Evolutionary conservation across 2,329 filamentous ascomycete genomes (phyloP), one percentile per base, ranked within the genome.

Genomic region (Ceratocystis albifundus): DNA sequence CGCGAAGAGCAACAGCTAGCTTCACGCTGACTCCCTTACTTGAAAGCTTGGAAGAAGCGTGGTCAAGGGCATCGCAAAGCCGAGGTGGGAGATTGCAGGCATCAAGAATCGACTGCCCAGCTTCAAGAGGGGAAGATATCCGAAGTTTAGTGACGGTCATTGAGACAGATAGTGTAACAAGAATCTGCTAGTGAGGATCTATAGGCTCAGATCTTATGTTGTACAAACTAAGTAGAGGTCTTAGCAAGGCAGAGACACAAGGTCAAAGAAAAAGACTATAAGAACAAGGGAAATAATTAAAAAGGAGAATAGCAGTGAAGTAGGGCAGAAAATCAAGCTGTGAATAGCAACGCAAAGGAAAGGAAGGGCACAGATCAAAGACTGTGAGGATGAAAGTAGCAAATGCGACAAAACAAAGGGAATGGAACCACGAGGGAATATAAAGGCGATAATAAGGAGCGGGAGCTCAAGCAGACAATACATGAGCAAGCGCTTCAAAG

Each of bases 121-220:
- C 84, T 76, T 86, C 84, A 66, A 87, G 78, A 15, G 84, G 84
- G 62, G 82, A 80, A 1, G 84, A 86, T 71, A 87, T 87, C 66
- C 76, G 77, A 66, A 78, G 76, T 74, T 84, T 86, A 17, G 59
- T 65, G 71, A 81, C 76, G 48, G 77, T 72, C 77, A 81, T 80
- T 44, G 30, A 41, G 45, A 50, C 7, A 36, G 71, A 70, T 15
- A 44, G 44, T 61, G n/a, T 50, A 41, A 66, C 57, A 64, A 59
- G 65, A 61, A 53, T 61, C 46, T 41, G 25, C 61, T 53, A 62
- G 30, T 45, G 30, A 41, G 17, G 17, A 30, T 41, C 55, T n/a
- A 5, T 59, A 8, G 32, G n/a, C 50, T 32, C 17, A 44, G 28
- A 63, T 50, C 44, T 36, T 57, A 66, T 64, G 62, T 61, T 68